Evolutionary conservation across 331 rosid genomes (phyloP).

Genomic region (Quercus lobata): DNA sequence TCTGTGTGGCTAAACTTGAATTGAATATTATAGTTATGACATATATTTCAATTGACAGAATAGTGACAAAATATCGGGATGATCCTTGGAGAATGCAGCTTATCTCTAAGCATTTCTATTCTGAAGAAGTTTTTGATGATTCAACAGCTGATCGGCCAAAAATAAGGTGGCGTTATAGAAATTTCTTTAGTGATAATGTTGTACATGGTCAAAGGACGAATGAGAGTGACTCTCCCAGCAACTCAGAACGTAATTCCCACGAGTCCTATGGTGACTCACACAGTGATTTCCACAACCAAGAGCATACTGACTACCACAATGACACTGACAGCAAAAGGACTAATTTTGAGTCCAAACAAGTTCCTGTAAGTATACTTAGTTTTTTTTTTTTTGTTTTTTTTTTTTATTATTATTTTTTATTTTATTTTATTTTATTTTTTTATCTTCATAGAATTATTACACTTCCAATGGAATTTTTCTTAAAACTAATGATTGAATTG

Average conservation of each 20-base stretch:
- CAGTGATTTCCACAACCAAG: conserved; percentile 2
- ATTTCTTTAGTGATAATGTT: conserved; percentile 51
- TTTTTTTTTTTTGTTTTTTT: neutral
- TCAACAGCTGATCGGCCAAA: conserved; percentile 51
- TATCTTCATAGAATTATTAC: neutral
- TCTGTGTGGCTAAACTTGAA: neutral
- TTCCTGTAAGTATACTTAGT: conserved; percentile 28
- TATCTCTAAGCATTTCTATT: conserved; percentile 64
- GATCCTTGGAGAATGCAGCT: conserved; percentile 46
- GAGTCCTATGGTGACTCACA: conserved; percentile 17
- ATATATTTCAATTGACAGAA: conserved; percentile 48
- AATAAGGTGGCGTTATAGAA: conserved; percentile 75
- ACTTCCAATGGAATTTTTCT: neutral
- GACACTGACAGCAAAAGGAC: conserved; percentile 15
- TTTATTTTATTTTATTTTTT: neutral
- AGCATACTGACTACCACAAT: neutral
- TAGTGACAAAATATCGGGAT: conserved; percentile 46
- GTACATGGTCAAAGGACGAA: conserved; percentile 35
- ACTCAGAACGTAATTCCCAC: conserved; percentile 26
- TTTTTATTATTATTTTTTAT: neutral
- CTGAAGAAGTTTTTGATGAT: conserved; percentile 73
- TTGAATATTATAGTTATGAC: conserved; percentile 7
- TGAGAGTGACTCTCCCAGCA: conserved; percentile 33
- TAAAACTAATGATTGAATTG: neutral
- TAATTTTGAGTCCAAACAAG: conserved; percentile 26